Percentiles rank a stretch among this genome's conserved stretches.
Conservation (phyloP, 169 alveolate species). For the Cyclospora cayetanensis region DNA sequence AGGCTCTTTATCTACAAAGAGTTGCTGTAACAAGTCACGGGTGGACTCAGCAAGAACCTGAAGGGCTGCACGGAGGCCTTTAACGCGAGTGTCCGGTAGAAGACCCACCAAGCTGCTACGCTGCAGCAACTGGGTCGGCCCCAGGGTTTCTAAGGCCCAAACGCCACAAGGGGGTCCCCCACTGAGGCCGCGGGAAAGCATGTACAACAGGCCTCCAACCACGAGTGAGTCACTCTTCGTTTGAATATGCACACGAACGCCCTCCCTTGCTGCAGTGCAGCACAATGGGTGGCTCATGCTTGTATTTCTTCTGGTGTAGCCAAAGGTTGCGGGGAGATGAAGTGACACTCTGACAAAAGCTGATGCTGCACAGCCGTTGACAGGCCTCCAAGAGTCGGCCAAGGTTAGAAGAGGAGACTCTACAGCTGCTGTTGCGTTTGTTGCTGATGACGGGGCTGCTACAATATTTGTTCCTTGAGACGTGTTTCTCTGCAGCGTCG, state of each 20-base stretch:
- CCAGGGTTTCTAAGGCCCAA: neutral
- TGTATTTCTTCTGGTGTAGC: neutral
- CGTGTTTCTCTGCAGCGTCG: neutral
- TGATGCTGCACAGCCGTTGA: conserved; percentile 46
- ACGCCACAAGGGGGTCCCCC: conserved; percentile 34
- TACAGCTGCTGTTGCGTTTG: neutral
- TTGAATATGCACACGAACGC: neutral
- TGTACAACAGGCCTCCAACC: conserved; percentile 45
- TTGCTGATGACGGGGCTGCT: neutral
- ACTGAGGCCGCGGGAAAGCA: conserved; percentile 39
- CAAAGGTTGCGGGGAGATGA: neutral
- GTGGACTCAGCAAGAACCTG: conserved; percentile 8
- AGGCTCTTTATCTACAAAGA: neutral
- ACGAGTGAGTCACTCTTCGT: conserved; percentile 45
- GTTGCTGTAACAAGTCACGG: neutral
- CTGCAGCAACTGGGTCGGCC: conserved; percentile 19
- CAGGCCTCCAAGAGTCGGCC: neutral
- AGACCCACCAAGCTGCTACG: neutral
- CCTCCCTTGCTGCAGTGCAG: neutral
- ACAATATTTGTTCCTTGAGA: neutral
- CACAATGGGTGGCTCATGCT: neutral
- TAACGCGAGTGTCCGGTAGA: conserved; percentile 9
- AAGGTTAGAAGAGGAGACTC: neutral
- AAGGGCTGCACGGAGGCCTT: conserved; percentile 43
- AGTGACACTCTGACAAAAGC: conserved; percentile 38